phyloP scores from a whole-genome alignment of 192 early-diverging fungal genomes.

The Phlyctochytrium planicorne region DNA sequence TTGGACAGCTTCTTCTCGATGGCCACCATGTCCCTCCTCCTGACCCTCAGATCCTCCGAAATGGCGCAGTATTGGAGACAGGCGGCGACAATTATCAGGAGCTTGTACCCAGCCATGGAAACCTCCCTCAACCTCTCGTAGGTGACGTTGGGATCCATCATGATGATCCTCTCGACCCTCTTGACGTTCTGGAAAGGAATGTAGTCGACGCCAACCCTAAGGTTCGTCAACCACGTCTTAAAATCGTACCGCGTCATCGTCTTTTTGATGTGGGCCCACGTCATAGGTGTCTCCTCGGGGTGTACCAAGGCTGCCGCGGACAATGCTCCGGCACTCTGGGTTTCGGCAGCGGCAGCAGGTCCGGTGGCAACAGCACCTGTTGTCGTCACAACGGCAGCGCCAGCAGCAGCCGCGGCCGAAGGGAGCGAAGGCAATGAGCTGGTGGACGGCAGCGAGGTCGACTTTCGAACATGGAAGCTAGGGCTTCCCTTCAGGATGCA shows the following conservation, averaged over 20 bases:
- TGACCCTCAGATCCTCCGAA: constrained; percentile 29
- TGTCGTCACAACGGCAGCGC: not conserved
- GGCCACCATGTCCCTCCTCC: constrained; percentile 8
- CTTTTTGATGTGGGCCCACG: constrained; percentile 47
- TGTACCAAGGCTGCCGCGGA: not conserved
- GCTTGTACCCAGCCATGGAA: constrained; percentile 42
- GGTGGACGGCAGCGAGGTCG: not conserved
- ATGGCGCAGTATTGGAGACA: constrained; percentile 51
- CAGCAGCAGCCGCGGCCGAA: not conserved
- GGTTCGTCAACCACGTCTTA: constrained; percentile 47
- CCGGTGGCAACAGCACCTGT: not conserved
- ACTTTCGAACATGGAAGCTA: not conserved
- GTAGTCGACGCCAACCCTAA: constrained; percentile 36
- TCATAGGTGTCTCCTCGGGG: constrained; percentile 14
- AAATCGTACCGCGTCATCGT: constrained; percentile 45
- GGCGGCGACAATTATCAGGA: constrained; percentile 57
- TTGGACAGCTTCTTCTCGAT: constrained; percentile 1
- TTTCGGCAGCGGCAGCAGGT: not conserved
- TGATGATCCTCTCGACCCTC: constrained; percentile 51
- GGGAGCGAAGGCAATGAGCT: not conserved
- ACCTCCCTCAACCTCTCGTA: constrained; percentile 54
- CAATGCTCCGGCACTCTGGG: too few relatives aligned
- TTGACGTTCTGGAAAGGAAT: constrained; percentile 35
- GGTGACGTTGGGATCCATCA: constrained; percentile 45
- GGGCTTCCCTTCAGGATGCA: constrained; percentile 37